Evolutionary conservation across 2,329 filamentous ascomycete species (phyloP), one percentile per base, ranked within the genome.

Genomic region (Aureobasidium sp.): DNA sequence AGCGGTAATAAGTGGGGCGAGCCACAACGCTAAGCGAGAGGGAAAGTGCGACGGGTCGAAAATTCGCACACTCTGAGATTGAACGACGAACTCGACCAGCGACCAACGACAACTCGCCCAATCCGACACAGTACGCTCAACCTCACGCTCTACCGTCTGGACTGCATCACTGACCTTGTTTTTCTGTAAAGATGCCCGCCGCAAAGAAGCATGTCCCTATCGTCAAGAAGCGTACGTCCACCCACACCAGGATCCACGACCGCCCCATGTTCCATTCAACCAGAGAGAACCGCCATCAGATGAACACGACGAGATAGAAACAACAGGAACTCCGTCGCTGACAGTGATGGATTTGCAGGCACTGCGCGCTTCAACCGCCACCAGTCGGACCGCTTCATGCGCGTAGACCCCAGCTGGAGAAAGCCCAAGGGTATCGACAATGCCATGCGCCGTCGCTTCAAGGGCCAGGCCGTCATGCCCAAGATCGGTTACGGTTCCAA

Each of bases 361-460:
- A 90, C 86, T 71, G 89, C 90, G 83, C 83, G 80, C 79, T 98
- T 97, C 86, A 84, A 83, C 78, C 88, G 93, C 74, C 93, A 98
- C 80, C 93, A 98, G 85, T 88, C 83, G 76, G 93, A 97, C 78
- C 85, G 85, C 74, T 98, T 95, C 82, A 95, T 85, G 80, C 85
- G 93, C 73, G 85, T 97, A 66, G 85, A 81, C 71, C 74, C 86
- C 65, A 85, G 83, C 82, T 98, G 93, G 93, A 87, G 93, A 79
- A 98, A 97, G 84, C 93, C 93, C 66, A 98, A 98, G 88, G 93
- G 93, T 89, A 98, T 98, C 77, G 93, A 98, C 80, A 95, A 90
- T 81, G 81, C 88, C 70, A 91, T 98, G 73, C 88, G 93, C 74
- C 85, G 93, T 82, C 88, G 93, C 66, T 98, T 98, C 83, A 90